Evolutionary conservation across 805 yeast species (phyloP).

Genomic region (Candida patagonica): DNA sequence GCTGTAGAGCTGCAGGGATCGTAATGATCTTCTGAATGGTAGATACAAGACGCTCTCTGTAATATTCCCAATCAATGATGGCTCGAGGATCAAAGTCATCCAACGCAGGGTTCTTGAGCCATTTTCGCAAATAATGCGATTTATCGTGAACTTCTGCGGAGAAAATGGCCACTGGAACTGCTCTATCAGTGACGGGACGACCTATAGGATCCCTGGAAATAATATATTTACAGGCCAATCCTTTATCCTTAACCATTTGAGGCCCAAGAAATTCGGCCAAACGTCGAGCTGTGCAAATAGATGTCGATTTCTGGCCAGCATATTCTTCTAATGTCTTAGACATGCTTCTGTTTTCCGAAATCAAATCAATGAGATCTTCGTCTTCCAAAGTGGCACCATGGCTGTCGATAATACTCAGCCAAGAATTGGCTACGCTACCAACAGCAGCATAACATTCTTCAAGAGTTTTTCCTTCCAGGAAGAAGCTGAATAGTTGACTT

Average conservation of each 20-base stretch:
- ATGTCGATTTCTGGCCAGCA: conserved; percentile 83
- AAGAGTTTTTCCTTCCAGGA: conserved; percentile 73
- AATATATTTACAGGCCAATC: conserved; percentile 89
- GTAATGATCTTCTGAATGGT: conserved; percentile 92
- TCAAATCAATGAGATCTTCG: conserved; percentile 85
- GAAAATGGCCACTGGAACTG: conserved; percentile 92
- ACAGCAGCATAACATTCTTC: conserved; percentile 81
- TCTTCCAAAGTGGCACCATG: conserved; percentile 83
- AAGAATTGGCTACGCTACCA: conserved; percentile 85
- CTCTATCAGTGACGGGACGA: conserved; percentile 92
- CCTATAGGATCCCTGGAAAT: conserved; percentile 74
- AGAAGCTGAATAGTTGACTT: conserved; percentile 84
- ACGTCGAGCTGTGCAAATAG: conserved; percentile 90
- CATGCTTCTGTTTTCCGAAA: conserved; percentile 95
- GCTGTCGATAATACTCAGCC: conserved; percentile 89
- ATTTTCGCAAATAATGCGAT: conserved; percentile 61
- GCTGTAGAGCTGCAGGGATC: conserved; percentile 94
- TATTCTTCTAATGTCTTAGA: conserved; percentile 84
- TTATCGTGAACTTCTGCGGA: conserved; percentile 70
- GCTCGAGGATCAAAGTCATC: conserved; percentile 79
- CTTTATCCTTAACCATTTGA: conserved; percentile 94
- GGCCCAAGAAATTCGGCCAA: conserved; percentile 91
- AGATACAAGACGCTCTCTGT: conserved; percentile 81
- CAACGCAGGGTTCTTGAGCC: conserved; percentile 75
- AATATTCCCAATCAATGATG: conserved; percentile 90